Evolutionary conservation across 495 filamentous ascomycete species (phyloP), one percentile per base, ranked within the genome.

Genomic region (Penicillium daleae): DNA sequence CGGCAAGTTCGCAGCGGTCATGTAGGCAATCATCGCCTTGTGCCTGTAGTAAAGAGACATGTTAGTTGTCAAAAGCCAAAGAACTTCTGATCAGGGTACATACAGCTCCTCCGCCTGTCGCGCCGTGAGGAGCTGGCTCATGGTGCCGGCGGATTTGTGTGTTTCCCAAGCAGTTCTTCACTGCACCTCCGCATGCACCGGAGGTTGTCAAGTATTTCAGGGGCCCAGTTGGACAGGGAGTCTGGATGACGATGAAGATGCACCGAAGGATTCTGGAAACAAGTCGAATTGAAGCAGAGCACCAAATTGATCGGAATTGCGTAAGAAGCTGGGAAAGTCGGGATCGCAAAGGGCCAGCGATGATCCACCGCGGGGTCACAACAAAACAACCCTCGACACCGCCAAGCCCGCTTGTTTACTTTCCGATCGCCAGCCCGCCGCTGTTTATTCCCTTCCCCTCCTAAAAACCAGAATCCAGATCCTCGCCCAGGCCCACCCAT

Each of bases 71-170:
- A 68, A 59, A 51, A 15, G 3, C 40, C 31, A 39, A 50, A 31
- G 58, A 42, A 44, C 26, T 15, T 40, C 35, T 39, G 19, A 57
- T 40, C 27, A 31, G 27, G 66, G 63, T 55, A 81, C 87, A 73
- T 85, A 94, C 92, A 94, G 89, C 86, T 96, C 92, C 64, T 96
- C 92, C 64, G 92, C 90, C 82, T 96, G 92, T 66, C 91, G 86
- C 57, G 79, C 77, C 49, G 91, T 92, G 75, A 95, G 82, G 76
- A 93, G 80, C 69, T 89, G 85, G 79, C 85, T 87, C 91, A 93
- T 94, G 61, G 51, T 71, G 61, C 63, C 65, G 64, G 64, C 61
- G 61, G 60, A 44, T 66, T 58, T 70, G 60, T 73, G 66, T 66
- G 57, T 66, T 37, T 63, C 58, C 48, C 60, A 55, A 39, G 42